Percentiles rank a stretch among this genome's conserved stretches.
Evolutionary conservation across 306 rosid genomes (phyloP).

Genomic region (Lupinus albus): DNA sequence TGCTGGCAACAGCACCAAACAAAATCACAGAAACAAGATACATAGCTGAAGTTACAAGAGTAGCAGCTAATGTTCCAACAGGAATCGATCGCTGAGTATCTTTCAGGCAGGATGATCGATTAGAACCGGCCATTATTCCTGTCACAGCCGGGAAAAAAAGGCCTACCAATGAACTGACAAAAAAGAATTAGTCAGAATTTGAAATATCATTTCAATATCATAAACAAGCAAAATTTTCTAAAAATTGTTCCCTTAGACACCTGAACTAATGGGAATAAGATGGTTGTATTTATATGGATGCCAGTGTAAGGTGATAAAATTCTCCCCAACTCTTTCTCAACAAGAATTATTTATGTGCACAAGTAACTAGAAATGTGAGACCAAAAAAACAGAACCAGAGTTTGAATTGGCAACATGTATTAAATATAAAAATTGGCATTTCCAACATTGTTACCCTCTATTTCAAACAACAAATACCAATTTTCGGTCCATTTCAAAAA

Average conservation of each 20-base stretch:
- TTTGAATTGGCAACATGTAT: background rate
- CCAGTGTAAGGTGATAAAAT: slow-evolving; percentile 1
- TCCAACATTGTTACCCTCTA: background rate
- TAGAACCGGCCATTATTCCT: slow-evolving; percentile 99
- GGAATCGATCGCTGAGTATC: slow-evolving; percentile 99
- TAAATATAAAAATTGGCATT: background rate
- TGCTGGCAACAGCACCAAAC: slow-evolving; percentile 85
- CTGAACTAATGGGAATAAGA: slow-evolving; percentile 10
- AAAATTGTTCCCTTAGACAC: background rate
- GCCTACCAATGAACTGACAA: slow-evolving; percentile 91
- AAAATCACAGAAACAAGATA: slow-evolving; percentile 79
- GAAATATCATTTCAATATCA: slow-evolving; percentile 11
- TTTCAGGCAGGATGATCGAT: slow-evolving; percentile 88
- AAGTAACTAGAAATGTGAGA: slow-evolving; percentile 3
- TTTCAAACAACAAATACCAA: background rate
- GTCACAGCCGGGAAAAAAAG: slow-evolving; percentile 99
- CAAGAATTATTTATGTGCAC: background rate
- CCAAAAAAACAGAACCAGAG: background rate
- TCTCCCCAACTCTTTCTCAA: slow-evolving; percentile 9
- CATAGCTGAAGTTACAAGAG: slow-evolving; percentile 72
- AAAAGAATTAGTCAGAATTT: slow-evolving; percentile 39
- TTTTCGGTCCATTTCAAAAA: background rate
- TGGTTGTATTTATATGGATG: slow-evolving; percentile 11
- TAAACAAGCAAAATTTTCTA: slow-evolving; percentile 8
- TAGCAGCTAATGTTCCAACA: slow-evolving; percentile 89